Evolutionary conservation across 2,329 filamentous ascomycete genomes (phyloP), one percentile per base, ranked within the genome.

Genomic region (Monilinia fructigena): DNA sequence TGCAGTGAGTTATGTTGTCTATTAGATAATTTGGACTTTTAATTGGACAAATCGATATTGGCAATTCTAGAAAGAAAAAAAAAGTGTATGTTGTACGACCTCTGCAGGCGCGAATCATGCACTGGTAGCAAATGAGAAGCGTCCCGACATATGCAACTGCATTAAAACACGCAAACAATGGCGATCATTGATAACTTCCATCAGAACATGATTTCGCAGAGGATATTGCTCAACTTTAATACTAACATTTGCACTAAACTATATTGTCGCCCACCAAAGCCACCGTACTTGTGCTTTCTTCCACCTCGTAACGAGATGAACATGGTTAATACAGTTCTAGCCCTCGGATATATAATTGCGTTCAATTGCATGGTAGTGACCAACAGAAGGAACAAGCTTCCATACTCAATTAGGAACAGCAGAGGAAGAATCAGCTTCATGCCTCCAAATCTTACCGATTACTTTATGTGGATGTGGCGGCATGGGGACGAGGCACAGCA

Each of bases 61-160:
- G 55, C 35, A 45, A 53, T 60, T 65, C 55, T 50, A 61, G 55
- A 60, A 52, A 66, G 55, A 60, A 65, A n/a, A 63, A 47, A 50
- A 12, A 45, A 47, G 35, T 23, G 18, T 60, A 61, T 66, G 63
- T 48, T 61, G 63, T 66, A 53, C 55, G 26, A 66, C 63, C 31
- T 54, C 26, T 66, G 63, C 55, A 61, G 56, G 38, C 47, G 47
- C 55, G 48, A 35, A 66, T 50, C 26, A 45, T 61, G 35, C n/a
- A 35, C 50, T 61, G 63, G 63, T 61, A 66, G 45, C 63, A 66
- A 66, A 66, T 66, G 47, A 66, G 63, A 38, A 66, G 63, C 47
- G 63, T 66, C 63, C 63, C 63, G 63, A 66, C 63, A 66, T 53
- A 55, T 66, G 55, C 63, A 66, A 65, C 63, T 58, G 42, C 55